Evolutionary conservation across 1,139 yeast genomes (phyloP).

Genomic region (Pichia sp.): DNA sequence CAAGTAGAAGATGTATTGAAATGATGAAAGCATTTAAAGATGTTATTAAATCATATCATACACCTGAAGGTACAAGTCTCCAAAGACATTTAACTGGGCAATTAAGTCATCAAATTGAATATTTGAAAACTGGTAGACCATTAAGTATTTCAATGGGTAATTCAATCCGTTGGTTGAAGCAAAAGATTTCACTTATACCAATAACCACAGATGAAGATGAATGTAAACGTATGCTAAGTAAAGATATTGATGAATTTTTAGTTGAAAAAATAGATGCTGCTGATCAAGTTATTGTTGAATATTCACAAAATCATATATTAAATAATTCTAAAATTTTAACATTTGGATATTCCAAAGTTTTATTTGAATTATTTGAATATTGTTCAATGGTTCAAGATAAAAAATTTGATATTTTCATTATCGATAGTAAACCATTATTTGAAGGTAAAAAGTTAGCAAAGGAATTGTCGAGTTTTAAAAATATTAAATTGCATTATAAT

Average conservation of each 20-base stretch:
- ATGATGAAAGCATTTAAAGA: constrained; percentile 82
- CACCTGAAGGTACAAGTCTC: constrained; percentile 81
- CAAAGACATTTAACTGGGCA: constrained; percentile 86
- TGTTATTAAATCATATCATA: constrained; percentile 72
- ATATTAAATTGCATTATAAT: constrained; percentile 63
- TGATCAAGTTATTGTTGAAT: constrained; percentile 74
- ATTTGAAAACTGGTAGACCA: constrained; percentile 85
- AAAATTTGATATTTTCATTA: constrained; percentile 72
- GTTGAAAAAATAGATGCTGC: constrained; percentile 81
- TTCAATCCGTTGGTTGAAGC: constrained; percentile 95
- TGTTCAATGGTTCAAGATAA: constrained; percentile 60
- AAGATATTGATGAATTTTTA: constrained; percentile 72
- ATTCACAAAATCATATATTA: constrained; percentile 70
- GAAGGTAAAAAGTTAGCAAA: constrained; percentile 81
- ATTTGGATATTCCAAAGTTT: constrained; percentile 82
- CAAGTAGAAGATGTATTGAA: constrained; percentile 74
- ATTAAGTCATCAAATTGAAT: constrained; percentile 91
- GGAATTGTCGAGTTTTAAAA: constrained; percentile 49
- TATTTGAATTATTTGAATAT: constrained; percentile 65
- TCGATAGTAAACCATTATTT: constrained; percentile 92
- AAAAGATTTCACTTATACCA: constrained; percentile 75
- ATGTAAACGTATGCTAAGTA: constrained; percentile 64
- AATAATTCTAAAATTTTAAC: constrained; percentile 79
- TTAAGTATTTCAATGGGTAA: constrained; percentile 94
- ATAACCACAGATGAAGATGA: constrained; percentile 65